Evolutionary conservation across 768 basidiomycete genomes (phyloP).

Genomic region (Astraeus odoratus): DNA sequence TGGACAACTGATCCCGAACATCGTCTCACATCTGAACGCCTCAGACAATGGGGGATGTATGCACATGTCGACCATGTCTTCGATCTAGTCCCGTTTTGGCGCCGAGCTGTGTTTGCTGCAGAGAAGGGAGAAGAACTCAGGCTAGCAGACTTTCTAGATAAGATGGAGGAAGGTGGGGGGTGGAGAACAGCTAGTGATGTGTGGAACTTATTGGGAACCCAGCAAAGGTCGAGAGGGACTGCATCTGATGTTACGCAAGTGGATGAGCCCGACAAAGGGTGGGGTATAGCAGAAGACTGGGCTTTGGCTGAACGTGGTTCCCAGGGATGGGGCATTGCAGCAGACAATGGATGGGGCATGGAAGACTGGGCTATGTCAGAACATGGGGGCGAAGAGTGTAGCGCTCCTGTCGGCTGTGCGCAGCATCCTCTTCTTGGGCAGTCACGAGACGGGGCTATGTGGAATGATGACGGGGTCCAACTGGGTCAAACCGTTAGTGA

Average conservation of each 20-base stretch:
- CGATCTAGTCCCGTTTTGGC: slow-evolving; percentile 52
- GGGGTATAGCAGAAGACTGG: slow-evolving; percentile 17
- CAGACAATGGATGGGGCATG: neutral
- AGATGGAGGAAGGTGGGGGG: slow-evolving; percentile 30
- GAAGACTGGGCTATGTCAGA: neutral
- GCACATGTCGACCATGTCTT: slow-evolving; percentile 39
- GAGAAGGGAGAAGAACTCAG: slow-evolving; percentile 36
- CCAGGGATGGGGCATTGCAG: neutral
- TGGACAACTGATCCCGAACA: slow-evolving; percentile 25
- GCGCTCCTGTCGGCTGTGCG: neutral
- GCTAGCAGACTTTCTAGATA: slow-evolving; percentile 41
- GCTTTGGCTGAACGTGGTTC: neutral
- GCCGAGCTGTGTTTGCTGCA: slow-evolving; percentile 40
- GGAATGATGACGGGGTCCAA: neutral
- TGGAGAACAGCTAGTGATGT: slow-evolving; percentile 25
- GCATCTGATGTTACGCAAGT: slow-evolving; percentile 18
- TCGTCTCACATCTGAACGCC: slow-evolving; percentile 24
- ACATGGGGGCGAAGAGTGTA: neutral
- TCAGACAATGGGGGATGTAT: slow-evolving; percentile 24
- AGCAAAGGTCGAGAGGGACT: slow-evolving; percentile 7
- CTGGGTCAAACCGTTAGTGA: slow-evolving; percentile 10
- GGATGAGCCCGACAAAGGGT: slow-evolving; percentile 7
- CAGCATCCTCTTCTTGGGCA: neutral
- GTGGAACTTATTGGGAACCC: slow-evolving; percentile 23
- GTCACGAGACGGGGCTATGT: neutral